Percentiles rank a stretch among this genome's conserved stretches.
Conservation (phyloP, 108 stramenopile genomes). For the Fistulifera solaris region DNA sequence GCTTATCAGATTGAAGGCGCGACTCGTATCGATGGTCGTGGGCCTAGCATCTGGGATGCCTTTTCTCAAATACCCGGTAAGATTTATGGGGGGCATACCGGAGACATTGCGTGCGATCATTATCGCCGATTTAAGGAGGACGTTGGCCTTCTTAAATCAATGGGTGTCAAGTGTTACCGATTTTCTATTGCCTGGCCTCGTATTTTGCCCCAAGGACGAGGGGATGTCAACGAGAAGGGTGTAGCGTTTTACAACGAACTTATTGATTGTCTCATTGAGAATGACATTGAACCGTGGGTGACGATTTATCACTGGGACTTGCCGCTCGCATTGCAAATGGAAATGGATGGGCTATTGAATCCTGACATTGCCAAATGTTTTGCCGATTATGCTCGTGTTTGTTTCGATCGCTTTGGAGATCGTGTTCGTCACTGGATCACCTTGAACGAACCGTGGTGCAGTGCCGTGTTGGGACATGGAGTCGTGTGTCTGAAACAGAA, state of each 20-base stretch:
- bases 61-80: slow-evolving; percentile 38
- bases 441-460: slow-evolving; percentile 86
- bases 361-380: slow-evolving; percentile 53
- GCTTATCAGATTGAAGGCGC: slow-evolving; percentile 91
- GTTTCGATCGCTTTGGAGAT: slow-evolving; percentile 84
- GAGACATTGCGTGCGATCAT: slow-evolving; percentile 83
- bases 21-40: slow-evolving; percentile 53
- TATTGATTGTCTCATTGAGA: slow-evolving; percentile 66
- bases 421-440: slow-evolving; percentile 91
- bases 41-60: slow-evolving; percentile 85
- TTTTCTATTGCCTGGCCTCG: slow-evolving; percentile 90
- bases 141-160: slow-evolving; percentile 57
- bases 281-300: slow-evolving; percentile 80
- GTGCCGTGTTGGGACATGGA: slow-evolving; percentile 82
- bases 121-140: slow-evolving; percentile 83
- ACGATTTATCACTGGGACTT: slow-evolving; percentile 97
- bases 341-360: slow-evolving; percentile 72
- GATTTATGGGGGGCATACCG: slow-evolving; percentile 59
- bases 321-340: slow-evolving; percentile 72
- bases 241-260: slow-evolving; percentile 81
- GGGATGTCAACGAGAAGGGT: slow-evolving; percentile 52
- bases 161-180: slow-evolving; percentile 85
- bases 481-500: slow-evolving; percentile 31
- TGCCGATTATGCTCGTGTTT: slow-evolving; percentile 76
- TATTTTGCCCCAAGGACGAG: slow-evolving; percentile 72